Evolutionary conservation across 2,329 filamentous ascomycete species (phyloP), one percentile per base, ranked within the genome.

Genomic region (Byssoonygena ceratinophila): DNA sequence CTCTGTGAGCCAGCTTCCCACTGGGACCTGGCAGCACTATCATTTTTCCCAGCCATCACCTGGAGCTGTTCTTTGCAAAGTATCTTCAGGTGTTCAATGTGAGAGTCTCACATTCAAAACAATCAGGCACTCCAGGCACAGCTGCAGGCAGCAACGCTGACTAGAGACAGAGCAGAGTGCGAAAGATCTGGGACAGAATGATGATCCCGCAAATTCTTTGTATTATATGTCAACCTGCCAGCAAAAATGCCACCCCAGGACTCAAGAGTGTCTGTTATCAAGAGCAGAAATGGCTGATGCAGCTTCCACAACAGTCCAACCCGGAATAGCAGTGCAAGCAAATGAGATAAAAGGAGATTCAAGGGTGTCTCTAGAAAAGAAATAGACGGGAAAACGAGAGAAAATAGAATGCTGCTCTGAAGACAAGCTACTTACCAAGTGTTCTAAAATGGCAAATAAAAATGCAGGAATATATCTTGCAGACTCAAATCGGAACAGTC

Each of bases 141-240:
- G 22, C 11, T 40, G 46, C n/a, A 31, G 47, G 39, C 43, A 37
- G 47, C 47, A 37, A 50, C 23, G 41, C 18, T 16, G 36, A 29
- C 16, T 20, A 27, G 16, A 41, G 46, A 14, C 6, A 27, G 47
- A 20, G 39, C 11, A 34, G 9, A n/a, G 9, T 18, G 37, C 16
- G 37, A 16, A 9, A 43, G 22, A 11, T 12, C 32, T 32, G 22
- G 12, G 22, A 29, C 31, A n/a, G n/a, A n/a, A 50, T 22, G 47
- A 23, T 43, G 31, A 18, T 31, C 27, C 37, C 16, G 36, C 36
- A 39, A 18, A 31, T 40, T 50, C 25, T 34, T 12, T 41, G 47
- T 37, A 50, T 32, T 20, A 29, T 29, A 48, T 22, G 34, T 20
- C 22, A 48, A 12, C 23, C 32, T 25, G 46, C 46, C 46, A 48